A percentile compares a stretch with the other conserved stretches of the same genome.
phyloP scores from a whole-genome alignment of 805 yeast species.

The Ogataea pini region DNA sequence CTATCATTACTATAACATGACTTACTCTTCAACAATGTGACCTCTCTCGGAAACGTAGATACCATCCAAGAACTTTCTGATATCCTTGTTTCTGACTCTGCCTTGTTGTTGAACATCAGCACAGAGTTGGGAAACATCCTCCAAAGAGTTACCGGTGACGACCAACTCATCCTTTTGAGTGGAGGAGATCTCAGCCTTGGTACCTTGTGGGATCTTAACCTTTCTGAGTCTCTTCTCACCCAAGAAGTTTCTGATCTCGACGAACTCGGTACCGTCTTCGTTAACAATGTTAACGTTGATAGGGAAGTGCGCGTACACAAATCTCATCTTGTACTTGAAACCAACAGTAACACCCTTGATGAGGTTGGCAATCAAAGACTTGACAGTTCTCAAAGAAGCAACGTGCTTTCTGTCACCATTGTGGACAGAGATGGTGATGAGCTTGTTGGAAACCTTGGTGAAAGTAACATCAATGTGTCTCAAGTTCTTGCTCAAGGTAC shows the following conservation, averaged over 20 bases:
- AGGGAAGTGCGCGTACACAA: conserved; percentile 99
- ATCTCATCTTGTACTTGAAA: conserved; percentile 99
- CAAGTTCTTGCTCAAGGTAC: conserved; percentile 85
- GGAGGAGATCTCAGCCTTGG: conserved; percentile 75
- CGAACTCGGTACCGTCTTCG: conserved; percentile 67
- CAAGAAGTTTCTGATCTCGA: conserved; percentile 99
- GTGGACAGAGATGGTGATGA: conserved; percentile 88
- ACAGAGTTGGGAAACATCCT: conserved; percentile 96
- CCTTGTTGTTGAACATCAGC: conserved; percentile 98
- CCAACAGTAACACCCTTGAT: conserved; percentile 99
- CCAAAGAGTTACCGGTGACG: conserved; percentile 92
- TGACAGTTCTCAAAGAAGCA: conserved; percentile 98
- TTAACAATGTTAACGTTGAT: conserved; percentile 93
- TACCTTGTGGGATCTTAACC: conserved; percentile 87
- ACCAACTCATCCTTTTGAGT: conserved; percentile 92
- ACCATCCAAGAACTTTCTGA: conserved; percentile 99
- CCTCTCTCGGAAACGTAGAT: conserved; percentile 98
- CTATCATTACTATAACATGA: conserved; percentile 7
- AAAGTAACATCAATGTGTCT: conserved; percentile 95
- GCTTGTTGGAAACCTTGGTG: conserved; percentile 68
- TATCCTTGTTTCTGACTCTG: conserved; percentile 99
- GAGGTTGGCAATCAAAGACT: conserved; percentile 91
- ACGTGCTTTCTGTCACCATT: conserved; percentile 99
- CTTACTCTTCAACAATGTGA: conserved; percentile 58
- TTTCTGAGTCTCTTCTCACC: conserved; percentile 98